These are phyloP conservation scores for Claviceps humidiphila DNA, from an alignment of 2,329 filamentous ascomycete genomes.

Conservation along the genomic window DNA sequence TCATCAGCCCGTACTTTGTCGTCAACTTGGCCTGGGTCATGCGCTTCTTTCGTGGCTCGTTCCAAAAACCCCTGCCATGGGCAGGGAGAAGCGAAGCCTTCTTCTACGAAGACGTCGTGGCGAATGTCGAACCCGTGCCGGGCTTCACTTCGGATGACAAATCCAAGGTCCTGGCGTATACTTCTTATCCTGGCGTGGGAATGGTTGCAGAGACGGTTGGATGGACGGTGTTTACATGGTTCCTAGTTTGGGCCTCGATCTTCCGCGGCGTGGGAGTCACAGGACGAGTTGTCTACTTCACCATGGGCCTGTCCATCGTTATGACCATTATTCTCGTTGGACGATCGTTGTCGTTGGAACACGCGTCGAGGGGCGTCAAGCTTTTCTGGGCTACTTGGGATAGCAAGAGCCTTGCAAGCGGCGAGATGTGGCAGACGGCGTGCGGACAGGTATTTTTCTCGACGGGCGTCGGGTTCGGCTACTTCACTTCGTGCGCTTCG, in stretches of 20 bases:
- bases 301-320: conserved; percentile 46
- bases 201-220: conserved; percentile 43
- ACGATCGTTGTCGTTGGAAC: conserved; percentile 37
- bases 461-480: conserved; percentile 44
- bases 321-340: conserved; percentile 43
- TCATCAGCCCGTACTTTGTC: conserved; percentile 44
- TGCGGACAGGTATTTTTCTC: conserved; percentile 48
- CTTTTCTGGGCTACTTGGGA: conserved; percentile 34
- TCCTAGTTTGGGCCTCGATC: conserved; percentile 46
- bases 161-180: conserved; percentile 27
- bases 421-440: conserved; percentile 45
- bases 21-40: conserved; percentile 46
- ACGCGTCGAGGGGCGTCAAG: conserved; percentile 37
- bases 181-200: conserved; percentile 29
- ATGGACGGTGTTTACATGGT: conserved; percentile 46
- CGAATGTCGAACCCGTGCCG: conserved; percentile 28
- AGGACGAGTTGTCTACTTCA: conserved; percentile 46
- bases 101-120: conserved; percentile 35
- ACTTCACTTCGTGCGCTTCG: conserved; percentile 44
- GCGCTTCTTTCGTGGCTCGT: conserved; percentile 43
- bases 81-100: conserved; percentile 35
- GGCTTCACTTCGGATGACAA: conserved; percentile 26
- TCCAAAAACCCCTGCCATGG: conserved; percentile 42
- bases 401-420: conserved; percentile 33
- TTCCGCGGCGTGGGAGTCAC: conserved; percentile 45